These are phyloP conservation scores for Coemansia sp. DNA, from an alignment of 192 early-diverging fungal genomes.

Conservation along the genomic window DNA sequence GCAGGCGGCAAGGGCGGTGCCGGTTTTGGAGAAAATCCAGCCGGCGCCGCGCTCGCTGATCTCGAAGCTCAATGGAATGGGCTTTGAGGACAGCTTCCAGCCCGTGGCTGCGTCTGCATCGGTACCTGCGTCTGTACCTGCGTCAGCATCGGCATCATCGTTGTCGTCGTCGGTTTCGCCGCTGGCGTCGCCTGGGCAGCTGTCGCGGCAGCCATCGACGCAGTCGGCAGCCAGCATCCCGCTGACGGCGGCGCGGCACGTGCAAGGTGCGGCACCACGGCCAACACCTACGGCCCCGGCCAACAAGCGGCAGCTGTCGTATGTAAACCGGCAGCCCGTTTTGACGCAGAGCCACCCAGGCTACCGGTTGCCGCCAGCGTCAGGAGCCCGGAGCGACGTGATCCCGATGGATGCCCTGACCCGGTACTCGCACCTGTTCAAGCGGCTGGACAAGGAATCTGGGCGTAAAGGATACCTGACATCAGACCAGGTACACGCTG, in stretches of 20 bases:
- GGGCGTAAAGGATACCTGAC: constrained; percentile 25
- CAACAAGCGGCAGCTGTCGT: not conserved
- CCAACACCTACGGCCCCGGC: not conserved
- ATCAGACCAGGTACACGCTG: constrained; percentile 23
- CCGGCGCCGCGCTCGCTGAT: constrained; percentile 31
- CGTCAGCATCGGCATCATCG: constrained; percentile 2
- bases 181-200: not conserved
- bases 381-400: not conserved
- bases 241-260: constrained; percentile 10
- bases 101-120: not conserved
- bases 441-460: constrained; percentile 25
- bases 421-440: constrained; percentile 36
- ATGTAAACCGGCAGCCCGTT: not conserved
- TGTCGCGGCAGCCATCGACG: not conserved
- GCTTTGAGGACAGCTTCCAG: constrained; percentile 42
- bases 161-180: not conserved
- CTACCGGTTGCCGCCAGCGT: not conserved
- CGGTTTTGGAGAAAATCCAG: constrained; percentile 21
- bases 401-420: constrained; percentile 22
- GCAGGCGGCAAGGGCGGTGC: constrained; percentile 2
- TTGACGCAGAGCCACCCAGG: constrained; percentile 1
- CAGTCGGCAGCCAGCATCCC: not conserved
- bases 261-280: constrained; percentile 1
- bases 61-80: constrained; percentile 22
- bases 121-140: not conserved